Conservation (phyloP, 441 rosid genomes). For the Erodium trifolium region DNA sequence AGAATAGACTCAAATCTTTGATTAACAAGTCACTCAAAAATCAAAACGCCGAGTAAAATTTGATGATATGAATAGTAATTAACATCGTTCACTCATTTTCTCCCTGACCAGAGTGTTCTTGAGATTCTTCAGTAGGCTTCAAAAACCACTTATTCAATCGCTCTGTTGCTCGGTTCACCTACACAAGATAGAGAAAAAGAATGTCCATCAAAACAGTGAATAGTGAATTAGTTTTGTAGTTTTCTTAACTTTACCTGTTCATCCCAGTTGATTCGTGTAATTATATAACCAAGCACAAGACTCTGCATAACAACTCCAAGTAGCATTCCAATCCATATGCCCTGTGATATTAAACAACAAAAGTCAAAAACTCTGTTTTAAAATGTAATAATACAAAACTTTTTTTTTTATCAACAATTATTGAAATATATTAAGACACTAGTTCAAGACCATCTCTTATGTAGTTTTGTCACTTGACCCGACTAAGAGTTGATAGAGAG, state of each 20-base stretch:
- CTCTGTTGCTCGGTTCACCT: slow-evolving; percentile 36
- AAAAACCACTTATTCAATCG: slow-evolving; percentile 22
- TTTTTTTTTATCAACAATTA: too few species aligned
- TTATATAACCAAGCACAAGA: slow-evolving; percentile 12
- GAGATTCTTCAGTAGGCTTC: slow-evolving; percentile 19
- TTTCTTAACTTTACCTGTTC: slow-evolving; percentile 16
- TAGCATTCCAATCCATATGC: slow-evolving; percentile 21
- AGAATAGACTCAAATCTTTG: too few species aligned
- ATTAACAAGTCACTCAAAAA: not conserved
- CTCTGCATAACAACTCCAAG: slow-evolving; percentile 16
- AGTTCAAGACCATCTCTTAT: too few species aligned
- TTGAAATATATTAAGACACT: too few species aligned
- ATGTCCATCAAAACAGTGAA: not conserved
- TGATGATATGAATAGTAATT: too few species aligned
- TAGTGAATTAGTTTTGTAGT: too few species aligned
- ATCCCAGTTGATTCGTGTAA: slow-evolving; percentile 19
- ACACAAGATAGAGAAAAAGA: not conserved
- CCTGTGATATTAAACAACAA: not conserved
- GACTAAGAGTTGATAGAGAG: too few species aligned
- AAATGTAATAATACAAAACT: too few species aligned
- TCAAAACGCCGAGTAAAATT: too few species aligned
- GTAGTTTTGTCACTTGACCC: too few species aligned
- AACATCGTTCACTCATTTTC: not conserved
- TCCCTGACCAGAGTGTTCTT: not conserved
- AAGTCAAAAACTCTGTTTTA: too few species aligned